phyloP scores from a whole-genome alignment of 2,329 filamentous ascomycete genomes.

The Aspergillus pseudotamarii region DNA sequence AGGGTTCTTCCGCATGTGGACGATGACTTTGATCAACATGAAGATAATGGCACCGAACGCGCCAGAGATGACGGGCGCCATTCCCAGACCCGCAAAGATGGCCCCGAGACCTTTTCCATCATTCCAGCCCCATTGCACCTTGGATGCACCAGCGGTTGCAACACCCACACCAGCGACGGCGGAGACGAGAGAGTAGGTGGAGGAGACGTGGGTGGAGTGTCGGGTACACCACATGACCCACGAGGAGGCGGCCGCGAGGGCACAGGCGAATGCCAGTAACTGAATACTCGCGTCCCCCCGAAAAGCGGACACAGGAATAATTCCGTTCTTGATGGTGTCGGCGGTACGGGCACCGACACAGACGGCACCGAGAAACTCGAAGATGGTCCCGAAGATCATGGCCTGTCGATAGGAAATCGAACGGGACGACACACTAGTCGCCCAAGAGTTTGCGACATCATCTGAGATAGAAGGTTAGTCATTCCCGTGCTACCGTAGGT shows the following conservation, averaged over 20 bases:
- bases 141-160: slow-evolving; percentile 62
- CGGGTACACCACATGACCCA: slow-evolving; percentile 83
- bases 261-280: slow-evolving; percentile 58
- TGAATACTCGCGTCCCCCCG: slow-evolving; percentile 64
- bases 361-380: slow-evolving; percentile 69
- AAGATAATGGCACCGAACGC: slow-evolving; percentile 70
- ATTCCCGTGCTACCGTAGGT: not conserved
- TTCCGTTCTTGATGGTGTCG: slow-evolving; percentile 78
- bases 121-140: slow-evolving; percentile 73
- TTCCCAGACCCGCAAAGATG: slow-evolving; percentile 65
- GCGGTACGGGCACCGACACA: slow-evolving; percentile 70
- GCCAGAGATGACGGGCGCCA: slow-evolving; percentile 70
- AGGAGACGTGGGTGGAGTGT: slow-evolving; percentile 72
- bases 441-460: slow-evolving; percentile 84
- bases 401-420: slow-evolving; percentile 51
- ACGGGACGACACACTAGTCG: slow-evolving; percentile 78
- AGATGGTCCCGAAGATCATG: slow-evolving; percentile 59
- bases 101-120: slow-evolving; percentile 68
- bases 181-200: slow-evolving; percentile 72
- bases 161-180: slow-evolving; percentile 71
- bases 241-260: slow-evolving; percentile 39
- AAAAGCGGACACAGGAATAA: slow-evolving; percentile 65
- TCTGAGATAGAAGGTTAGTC: slow-evolving; percentile 37
- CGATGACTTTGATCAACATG: slow-evolving; percentile 70
- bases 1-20: slow-evolving; percentile 72